Evolutionary conservation across 768 basidiomycete genomes (phyloP).

Genomic region (Lactarius tabidus): DNA sequence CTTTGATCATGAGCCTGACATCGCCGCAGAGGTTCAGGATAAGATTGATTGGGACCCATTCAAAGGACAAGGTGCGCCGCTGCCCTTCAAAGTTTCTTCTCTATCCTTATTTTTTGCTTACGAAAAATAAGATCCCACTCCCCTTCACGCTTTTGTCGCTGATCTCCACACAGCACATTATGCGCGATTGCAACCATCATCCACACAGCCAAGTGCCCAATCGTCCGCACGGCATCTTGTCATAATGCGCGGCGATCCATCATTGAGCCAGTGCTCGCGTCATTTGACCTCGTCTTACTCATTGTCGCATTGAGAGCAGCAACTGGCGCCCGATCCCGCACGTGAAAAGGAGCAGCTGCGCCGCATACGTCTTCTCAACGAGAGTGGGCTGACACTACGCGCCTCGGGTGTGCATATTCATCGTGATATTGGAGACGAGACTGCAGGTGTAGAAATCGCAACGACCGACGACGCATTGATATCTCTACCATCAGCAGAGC

Average conservation of each 20-base stretch:
- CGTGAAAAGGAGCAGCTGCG: no score
- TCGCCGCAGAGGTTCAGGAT: constrained; percentile 41
- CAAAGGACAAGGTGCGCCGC: constrained; percentile 47
- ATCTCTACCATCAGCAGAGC: constrained; percentile 7
- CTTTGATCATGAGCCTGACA: constrained; percentile 48
- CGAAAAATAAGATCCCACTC: constrained; percentile 51
- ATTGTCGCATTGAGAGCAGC: no score
- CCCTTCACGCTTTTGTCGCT: constrained; percentile 47
- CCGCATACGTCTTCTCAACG: constrained; percentile 51
- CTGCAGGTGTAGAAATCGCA: no score
- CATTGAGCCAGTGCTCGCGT: constrained; percentile 44
- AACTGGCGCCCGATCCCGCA: no score
- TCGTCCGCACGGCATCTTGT: constrained; percentile 59
- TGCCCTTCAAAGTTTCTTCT: background rate
- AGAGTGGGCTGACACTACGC: constrained; percentile 28
- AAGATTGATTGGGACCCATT: constrained; percentile 63
- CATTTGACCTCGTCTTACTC: no score
- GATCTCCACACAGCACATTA: constrained; percentile 36
- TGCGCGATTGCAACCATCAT: constrained; percentile 38
- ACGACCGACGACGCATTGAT: constrained; percentile 3
- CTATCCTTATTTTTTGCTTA: background rate
- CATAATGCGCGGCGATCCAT: constrained; percentile 47
- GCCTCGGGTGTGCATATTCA: constrained; percentile 39
- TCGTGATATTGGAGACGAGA: constrained; percentile 67
- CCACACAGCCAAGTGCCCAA: constrained; percentile 41